Percentiles rank a stretch among this genome's conserved stretches.
Evolutionary conservation across 352 stramenopile genomes (phyloP).

Genomic region (Phytophthora quininea): DNA sequence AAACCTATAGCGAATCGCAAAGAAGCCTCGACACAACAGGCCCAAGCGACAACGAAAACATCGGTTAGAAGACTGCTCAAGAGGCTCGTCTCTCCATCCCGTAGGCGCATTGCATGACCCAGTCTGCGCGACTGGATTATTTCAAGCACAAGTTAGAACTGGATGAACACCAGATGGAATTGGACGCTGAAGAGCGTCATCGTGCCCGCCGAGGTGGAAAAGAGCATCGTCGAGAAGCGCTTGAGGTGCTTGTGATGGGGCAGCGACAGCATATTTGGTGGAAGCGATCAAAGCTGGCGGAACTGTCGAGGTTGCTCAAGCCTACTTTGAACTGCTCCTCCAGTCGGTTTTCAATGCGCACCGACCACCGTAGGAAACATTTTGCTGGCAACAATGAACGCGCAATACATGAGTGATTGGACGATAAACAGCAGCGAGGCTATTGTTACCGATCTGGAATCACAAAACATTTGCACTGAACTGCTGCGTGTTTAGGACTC

Average conservation of each 20-base stretch:
- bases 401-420: too few relatives aligned
- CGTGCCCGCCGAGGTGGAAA: not conserved
- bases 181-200: not conserved
- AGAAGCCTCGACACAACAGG: too few relatives aligned
- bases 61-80: constrained; percentile 2
- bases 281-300: not conserved
- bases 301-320: not conserved
- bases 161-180: not conserved
- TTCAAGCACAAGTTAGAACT: constrained; percentile 8
- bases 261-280: not conserved
- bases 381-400: too few relatives aligned
- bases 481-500: constrained; percentile 6
- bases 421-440: too few relatives aligned
- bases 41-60: too few relatives aligned
- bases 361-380: too few relatives aligned
- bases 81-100: constrained; percentile 3
- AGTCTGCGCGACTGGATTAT: constrained; percentile 5
- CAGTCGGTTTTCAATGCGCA: not conserved
- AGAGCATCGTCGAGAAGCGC: not conserved
- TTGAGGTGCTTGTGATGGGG: not conserved
- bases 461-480: too few relatives aligned
- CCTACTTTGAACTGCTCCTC: not conserved
- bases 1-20: too few relatives aligned
- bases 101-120: not conserved
- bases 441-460: too few relatives aligned